Evolutionary conservation across 306 rosid species (phyloP).

Genomic region (Vigna hirtella): DNA sequence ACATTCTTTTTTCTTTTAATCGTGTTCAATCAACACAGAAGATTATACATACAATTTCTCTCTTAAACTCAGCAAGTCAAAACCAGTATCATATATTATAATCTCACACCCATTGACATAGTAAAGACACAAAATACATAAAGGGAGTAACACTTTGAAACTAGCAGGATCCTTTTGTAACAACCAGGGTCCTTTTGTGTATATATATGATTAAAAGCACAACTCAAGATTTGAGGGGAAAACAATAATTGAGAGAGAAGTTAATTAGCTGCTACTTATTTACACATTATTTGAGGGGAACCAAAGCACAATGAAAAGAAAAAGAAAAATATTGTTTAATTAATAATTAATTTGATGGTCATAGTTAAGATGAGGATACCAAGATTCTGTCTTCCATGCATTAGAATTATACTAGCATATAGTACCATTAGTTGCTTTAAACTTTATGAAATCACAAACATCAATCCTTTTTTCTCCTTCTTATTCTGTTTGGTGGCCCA

Average conservation of each 20-base stretch:
- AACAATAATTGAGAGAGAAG: background rate
- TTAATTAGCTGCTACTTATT: constrained; percentile 51
- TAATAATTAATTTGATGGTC: constrained; percentile 53
- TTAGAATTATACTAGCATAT: constrained; percentile 39
- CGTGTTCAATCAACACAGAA: constrained; percentile 22
- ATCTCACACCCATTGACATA: constrained; percentile 8
- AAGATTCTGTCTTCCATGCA: constrained; percentile 60
- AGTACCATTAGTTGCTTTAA: constrained; percentile 30
- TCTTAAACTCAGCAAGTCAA: constrained; percentile 14
- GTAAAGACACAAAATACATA: constrained; percentile 11
- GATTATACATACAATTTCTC: constrained; percentile 17
- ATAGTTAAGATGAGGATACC: constrained; percentile 51
- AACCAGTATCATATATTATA: constrained; percentile 30
- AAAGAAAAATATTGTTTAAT: constrained; percentile 37
- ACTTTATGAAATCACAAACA: constrained; percentile 30
- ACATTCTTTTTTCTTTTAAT: background rate
- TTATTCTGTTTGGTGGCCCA: constrained; percentile 17
- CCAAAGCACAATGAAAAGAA: constrained; percentile 24
- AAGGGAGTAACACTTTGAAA: constrained; percentile 35
- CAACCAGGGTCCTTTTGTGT: constrained; percentile 2
- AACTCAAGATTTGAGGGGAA: constrained; percentile 15
- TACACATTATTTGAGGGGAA: constrained; percentile 57
- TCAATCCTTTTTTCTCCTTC: constrained; percentile 17
- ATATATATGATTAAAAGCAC: constrained; percentile 35
- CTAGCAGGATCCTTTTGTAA: constrained; percentile 14